Base-by-base conservation (phyloP, 305 asterid genomes). In the Rubia balearica region DNA sequence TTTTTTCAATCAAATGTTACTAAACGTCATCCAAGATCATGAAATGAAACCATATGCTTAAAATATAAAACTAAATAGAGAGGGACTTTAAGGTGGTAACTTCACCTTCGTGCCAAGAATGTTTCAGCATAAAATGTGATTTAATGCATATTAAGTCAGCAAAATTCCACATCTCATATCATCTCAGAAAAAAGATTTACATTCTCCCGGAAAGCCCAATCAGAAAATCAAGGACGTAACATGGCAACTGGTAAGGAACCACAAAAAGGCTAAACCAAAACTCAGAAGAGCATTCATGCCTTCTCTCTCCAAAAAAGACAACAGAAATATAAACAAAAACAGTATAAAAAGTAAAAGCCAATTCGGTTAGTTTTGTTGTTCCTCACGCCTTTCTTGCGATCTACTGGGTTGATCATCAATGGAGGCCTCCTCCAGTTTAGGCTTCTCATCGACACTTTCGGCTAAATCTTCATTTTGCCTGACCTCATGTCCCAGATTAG, bases 321-420 rank as follows among this genome's bases (percentile, higher is more conserved):
- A n/a, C n/a, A n/a, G n/a, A n/a, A n/a, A n/a, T n/a, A 49, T 7
- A 16, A 49, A 1, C 21, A 14, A 49, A 49, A 49, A 60, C n/a
- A 13, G 8, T 9, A 53, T 59, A 33, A 17, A 7, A 30, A 21
- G 3, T 11, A 70, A 13, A 7, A n/a, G 5, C 61, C 5, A 42
- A 65, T 65, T 42, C 33, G 75, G 75, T 43, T 72, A 79, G 33
- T 42, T 85, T 64, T 67, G 77, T 72, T 64, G 79, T 74, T 78
- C 80, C 55, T 78, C 78, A 40, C 67, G 83, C 55, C 77, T 55
- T 48, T 24, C 76, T 65, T 67, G 73, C 41, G 65, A 14, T 40
- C 36, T 40, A 3, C 36, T 12, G 43, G 63, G 43, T 56, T 55
- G 36, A 57, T 55, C 42, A 36, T 21, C 27, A 59, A 59, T 51